Evolutionary conservation across 2,329 filamentous ascomycete species (phyloP), one percentile per base, ranked within the genome.

Genomic region (Arthroderma sp.): DNA sequence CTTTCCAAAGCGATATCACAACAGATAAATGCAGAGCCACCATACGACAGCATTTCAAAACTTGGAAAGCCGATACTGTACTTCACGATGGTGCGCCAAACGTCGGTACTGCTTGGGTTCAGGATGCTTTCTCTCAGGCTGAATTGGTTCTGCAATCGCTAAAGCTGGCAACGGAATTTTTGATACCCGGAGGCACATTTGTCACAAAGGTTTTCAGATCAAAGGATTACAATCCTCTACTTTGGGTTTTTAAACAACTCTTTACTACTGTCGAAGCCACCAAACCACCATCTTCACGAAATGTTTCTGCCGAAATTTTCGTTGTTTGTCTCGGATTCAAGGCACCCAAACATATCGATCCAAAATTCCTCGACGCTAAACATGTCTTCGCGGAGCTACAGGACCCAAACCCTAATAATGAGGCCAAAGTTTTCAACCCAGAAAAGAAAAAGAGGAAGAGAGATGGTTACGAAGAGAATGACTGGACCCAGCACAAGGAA

Each of bases 201-300:
- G 91, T 97, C 47, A 97, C 91, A 57, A 98, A 98, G 74, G 88
- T 98, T 44, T 98, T 98, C 78, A 79, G 93, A 61, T 95, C 88
- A 35, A 97, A 96, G 70, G 91, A 98, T 70, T 97, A 95, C 77
- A 96, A 96, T 70, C 85, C 89, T 59, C 75, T 98, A 49, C 80
- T 97, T 53, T 98, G 93, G 93, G 91, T 97, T 35, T 90, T 97
- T 77, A 95, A 95, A 70, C 93, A 98, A 71, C 79, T 98, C 0
- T 98, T 98, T 76, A 80, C 81, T 52, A 94, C 93, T 63, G 93
- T 98, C 62, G 91, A 98, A 70, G 91, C 94, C 53, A 98, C 93
- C 4, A 98, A 98, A 73, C 93, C 93, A 2, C 93, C 93, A 0
- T 95, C 90, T 0, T 95, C 89, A 7, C 81, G 93, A 77, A 96